Conservation (phyloP, 495 filamentous ascomycete species). For the Talaromyces proteolyticus region DNA sequence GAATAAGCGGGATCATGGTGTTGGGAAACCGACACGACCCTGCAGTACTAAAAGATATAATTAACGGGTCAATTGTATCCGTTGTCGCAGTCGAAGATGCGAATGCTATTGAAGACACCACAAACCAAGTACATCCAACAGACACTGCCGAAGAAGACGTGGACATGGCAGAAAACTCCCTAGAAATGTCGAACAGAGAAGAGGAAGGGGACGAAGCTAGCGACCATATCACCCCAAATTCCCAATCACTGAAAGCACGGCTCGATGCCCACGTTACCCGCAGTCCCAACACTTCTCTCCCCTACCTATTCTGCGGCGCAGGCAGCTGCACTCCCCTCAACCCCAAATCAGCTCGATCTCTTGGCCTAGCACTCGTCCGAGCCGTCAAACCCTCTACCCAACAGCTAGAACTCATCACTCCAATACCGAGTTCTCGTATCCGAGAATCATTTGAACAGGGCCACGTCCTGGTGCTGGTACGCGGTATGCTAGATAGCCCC, state of each 20-base stretch:
- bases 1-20: conserved; percentile 46
- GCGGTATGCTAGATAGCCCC: conserved; percentile 46
- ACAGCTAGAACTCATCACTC: conserved; percentile 41
- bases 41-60: conserved; percentile 40
- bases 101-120: conserved; percentile 20
- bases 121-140: background rate
- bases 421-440: conserved; percentile 31
- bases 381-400: conserved; percentile 32
- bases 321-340: conserved; percentile 34
- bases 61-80: conserved; percentile 54
- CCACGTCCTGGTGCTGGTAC: conserved; percentile 41
- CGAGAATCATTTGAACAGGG: conserved; percentile 25
- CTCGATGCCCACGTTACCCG: conserved; percentile 21
- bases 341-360: conserved; percentile 34
- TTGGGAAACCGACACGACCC: conserved; percentile 43
- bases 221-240: background rate
- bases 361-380: conserved; percentile 48
- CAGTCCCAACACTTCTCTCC: conserved; percentile 27
- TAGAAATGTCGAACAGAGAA: no score
- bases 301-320: conserved; percentile 34
- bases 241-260: background rate
- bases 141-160: conserved; percentile 9
- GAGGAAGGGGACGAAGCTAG: background rate
- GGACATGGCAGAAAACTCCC: no score
- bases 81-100: conserved; percentile 47